phyloP scores from a whole-genome alignment of 176 grass and related monocot genomes.

The Paspalum notatum region DNA sequence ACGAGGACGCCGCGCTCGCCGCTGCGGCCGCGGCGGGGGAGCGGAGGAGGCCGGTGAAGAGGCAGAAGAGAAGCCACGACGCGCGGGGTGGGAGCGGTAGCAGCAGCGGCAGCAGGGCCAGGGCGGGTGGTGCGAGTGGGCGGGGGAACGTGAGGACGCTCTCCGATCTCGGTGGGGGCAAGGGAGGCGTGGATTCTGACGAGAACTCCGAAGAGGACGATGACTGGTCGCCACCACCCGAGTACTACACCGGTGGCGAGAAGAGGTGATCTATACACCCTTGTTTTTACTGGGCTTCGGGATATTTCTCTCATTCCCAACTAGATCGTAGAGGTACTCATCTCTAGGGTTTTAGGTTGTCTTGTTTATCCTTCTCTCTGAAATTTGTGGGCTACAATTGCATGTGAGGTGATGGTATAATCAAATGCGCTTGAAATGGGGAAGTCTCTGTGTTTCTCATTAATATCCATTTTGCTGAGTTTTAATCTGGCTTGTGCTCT shows the following conservation, averaged over 20 bases:
- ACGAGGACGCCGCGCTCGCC: constrained; percentile 48
- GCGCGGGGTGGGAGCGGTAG: constrained; percentile 25
- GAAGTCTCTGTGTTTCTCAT: neutral
- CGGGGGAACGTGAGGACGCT: constrained; percentile 54
- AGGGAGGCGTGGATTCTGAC: constrained; percentile 36
- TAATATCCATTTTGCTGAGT: constrained; percentile 9
- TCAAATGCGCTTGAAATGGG: neutral
- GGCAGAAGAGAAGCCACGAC: constrained; percentile 43
- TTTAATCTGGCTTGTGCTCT: neutral
- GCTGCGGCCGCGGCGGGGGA: constrained; percentile 29
- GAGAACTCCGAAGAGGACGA: constrained; percentile 58
- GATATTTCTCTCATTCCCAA: neutral
- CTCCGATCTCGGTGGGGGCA: constrained; percentile 57
- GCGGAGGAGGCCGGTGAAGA: constrained; percentile 48
- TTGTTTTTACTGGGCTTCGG: neutral
- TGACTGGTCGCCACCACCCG: constrained; percentile 48
- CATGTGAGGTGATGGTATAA: neutral
- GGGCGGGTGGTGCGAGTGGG: constrained; percentile 13
- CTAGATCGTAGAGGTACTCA: constrained; percentile 2
- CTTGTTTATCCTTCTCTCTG: constrained; percentile 2
- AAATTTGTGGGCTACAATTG: neutral
- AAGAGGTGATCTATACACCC: constrained; percentile 55
- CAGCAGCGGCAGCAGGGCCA: constrained; percentile 31
- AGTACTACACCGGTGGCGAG: constrained; percentile 60
- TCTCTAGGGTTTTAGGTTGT: constrained; percentile 41